phyloP scores from a whole-genome alignment of 371 early-diverging fungal genomes.

The Circinella umbellata region DNA sequence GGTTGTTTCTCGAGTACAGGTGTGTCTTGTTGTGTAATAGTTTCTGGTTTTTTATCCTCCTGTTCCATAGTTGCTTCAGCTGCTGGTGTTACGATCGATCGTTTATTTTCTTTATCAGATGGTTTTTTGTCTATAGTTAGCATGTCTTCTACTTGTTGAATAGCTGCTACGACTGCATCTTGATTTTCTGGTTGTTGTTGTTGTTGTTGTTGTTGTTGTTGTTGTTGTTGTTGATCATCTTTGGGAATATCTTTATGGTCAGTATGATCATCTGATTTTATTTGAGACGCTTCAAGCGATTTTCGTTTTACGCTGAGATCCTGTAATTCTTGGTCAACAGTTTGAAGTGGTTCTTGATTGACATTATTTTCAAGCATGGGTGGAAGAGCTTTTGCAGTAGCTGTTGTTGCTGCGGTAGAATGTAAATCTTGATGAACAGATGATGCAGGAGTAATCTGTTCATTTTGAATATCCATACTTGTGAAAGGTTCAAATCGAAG shows the following conservation, averaged over 20 bases:
- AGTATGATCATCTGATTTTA: neutral
- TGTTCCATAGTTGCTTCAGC: neutral
- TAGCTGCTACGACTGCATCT: slow-evolving; percentile 17
- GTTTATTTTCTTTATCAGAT: neutral
- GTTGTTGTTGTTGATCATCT: neutral
- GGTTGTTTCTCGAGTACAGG: neutral
- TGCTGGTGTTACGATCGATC: neutral
- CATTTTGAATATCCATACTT: slow-evolving; percentile 10
- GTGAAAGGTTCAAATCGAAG: slow-evolving; percentile 20
- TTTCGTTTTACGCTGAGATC: slow-evolving; percentile 21
- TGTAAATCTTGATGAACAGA: slow-evolving; percentile 17
- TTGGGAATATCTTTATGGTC: neutral
- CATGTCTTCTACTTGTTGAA: slow-evolving; percentile 25
- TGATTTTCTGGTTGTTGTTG: too few relatives aligned
- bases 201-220: too few relatives aligned
- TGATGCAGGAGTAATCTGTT: slow-evolving; percentile 10
- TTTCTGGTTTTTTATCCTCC: neutral
- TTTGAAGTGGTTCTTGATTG: slow-evolving; percentile 36
- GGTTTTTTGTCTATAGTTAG: slow-evolving; percentile 4
- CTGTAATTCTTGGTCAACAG: slow-evolving; percentile 35
- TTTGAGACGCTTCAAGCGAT: neutral
- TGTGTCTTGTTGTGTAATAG: slow-evolving; percentile 1
- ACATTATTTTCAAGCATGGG: slow-evolving; percentile 9
- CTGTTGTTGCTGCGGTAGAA: neutral
- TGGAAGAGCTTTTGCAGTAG: slow-evolving; percentile 13